phyloP scores from a whole-genome alignment of 169 alveolate species.

The Hammondia hammondi region DNA sequence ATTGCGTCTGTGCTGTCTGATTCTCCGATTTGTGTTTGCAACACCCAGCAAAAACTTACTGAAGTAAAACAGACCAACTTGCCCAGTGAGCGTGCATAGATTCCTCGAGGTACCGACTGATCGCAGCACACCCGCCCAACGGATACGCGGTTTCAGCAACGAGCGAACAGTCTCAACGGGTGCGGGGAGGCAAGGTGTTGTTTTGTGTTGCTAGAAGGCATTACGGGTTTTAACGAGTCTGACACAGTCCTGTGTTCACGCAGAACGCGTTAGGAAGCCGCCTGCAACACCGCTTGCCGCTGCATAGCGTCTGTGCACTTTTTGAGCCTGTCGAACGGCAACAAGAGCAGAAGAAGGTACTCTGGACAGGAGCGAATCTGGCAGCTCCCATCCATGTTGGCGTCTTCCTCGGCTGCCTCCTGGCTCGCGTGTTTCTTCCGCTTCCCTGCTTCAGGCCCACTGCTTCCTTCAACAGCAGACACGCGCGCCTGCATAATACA shows the following conservation, averaged over 20 bases:
- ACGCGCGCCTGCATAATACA: neutral
- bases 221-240: too few relatives aligned
- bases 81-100: too few relatives aligned
- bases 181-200: too few relatives aligned
- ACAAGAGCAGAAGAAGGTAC: conserved; percentile 7
- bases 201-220: too few relatives aligned
- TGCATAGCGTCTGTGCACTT: neutral
- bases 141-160: too few relatives aligned
- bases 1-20: too few relatives aligned
- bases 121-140: too few relatives aligned
- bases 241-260: neutral
- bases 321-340: conserved; percentile 15
- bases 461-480: neutral
- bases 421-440: neutral
- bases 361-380: conserved; percentile 28
- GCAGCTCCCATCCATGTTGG: neutral
- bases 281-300: neutral
- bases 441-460: neutral
- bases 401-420: neutral
- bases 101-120: too few relatives aligned
- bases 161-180: too few relatives aligned
- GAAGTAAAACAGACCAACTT: too few relatives aligned
- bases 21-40: too few relatives aligned
- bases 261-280: neutral
- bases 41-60: too few relatives aligned